These are phyloP conservation scores for Cynara cardunculus DNA, from an alignment of 129 eudicot genomes.

Conservation along the genomic window DNA sequence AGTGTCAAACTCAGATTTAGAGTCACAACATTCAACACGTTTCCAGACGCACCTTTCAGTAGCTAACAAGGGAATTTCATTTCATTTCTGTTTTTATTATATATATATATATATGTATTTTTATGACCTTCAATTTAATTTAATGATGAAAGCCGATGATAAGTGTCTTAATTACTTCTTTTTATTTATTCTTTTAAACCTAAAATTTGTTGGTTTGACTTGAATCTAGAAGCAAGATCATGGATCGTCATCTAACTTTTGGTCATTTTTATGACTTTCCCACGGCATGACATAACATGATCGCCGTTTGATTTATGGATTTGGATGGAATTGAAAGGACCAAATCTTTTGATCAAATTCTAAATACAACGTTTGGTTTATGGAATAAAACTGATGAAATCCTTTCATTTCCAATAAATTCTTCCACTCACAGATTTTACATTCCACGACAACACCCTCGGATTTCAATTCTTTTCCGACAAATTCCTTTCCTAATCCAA, in stretches of 20 bases:
- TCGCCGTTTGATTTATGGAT: too few species aligned
- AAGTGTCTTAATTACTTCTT: not conserved
- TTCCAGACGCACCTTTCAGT: conserved; percentile 44
- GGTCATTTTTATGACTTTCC: not conserved
- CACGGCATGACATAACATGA: too few species aligned
- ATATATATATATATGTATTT: not conserved
- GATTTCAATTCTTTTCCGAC: too few species aligned
- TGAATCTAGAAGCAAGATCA: not conserved
- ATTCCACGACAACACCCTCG: too few species aligned
- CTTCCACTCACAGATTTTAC: too few species aligned
- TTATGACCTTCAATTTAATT: not conserved
- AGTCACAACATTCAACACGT: conserved; percentile 33
- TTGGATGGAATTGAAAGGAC: too few species aligned
- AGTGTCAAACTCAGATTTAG: conserved; percentile 39
- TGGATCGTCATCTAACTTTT: conserved; percentile 11
- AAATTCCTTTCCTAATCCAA: too few species aligned
- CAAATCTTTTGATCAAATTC: too few species aligned
- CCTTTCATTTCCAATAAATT: too few species aligned
- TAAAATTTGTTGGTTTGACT: not conserved
- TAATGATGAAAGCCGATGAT: not conserved
- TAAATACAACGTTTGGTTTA: too few species aligned
- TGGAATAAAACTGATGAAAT: too few species aligned
- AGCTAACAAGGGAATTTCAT: conserved; percentile 37
- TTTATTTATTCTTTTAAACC: not conserved
- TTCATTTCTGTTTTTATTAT: not conserved